A percentile compares a stretch with the other conserved stretches of the same genome.
phyloP scores from a whole-genome alignment of 2,329 filamentous ascomycete species.

The Gnomoniopsis sp. region DNA sequence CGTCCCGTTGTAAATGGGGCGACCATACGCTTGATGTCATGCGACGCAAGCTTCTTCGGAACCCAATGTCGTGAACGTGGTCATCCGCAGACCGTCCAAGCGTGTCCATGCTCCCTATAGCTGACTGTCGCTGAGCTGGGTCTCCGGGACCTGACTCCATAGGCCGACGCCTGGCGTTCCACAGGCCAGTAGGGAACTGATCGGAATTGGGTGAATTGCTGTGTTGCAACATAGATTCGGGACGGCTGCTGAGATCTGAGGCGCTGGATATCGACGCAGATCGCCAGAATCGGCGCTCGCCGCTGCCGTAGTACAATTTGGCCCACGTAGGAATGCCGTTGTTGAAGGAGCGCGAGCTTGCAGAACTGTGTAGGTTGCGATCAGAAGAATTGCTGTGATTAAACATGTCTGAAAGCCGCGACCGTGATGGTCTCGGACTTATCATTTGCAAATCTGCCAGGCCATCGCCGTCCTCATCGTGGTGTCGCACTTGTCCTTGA shows the following conservation, averaged over 20 bases:
- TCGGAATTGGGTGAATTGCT: constrained; percentile 50
- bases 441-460: constrained; percentile 57
- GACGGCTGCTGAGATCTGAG: constrained; percentile 45
- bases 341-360: constrained; percentile 41
- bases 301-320: constrained; percentile 68
- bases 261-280: constrained; percentile 43
- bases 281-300: constrained; percentile 53
- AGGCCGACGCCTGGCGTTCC: constrained; percentile 42
- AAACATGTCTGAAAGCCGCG: constrained; percentile 49
- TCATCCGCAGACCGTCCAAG: constrained; percentile 31
- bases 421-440: constrained; percentile 50
- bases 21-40: constrained; percentile 66
- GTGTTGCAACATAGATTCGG: constrained; percentile 35
- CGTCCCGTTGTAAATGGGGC: constrained; percentile 66
- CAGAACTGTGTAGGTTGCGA: constrained; percentile 49
- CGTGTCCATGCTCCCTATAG: constrained; percentile 43
- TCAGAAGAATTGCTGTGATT: constrained; percentile 42
- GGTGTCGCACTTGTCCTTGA: constrained; percentile 44
- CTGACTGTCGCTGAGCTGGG: constrained; percentile 25
- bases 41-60: constrained; percentile 35
- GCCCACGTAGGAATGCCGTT: constrained; percentile 53
- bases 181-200: constrained; percentile 41
- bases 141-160: constrained; percentile 31
- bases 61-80: constrained; percentile 22
- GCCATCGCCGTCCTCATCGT: constrained; percentile 63